A percentile compares a stretch with the other conserved stretches of the same genome.
phyloP scores from a whole-genome alignment of 352 stramenopile genomes.

The Pythium utonaiense region DNA sequence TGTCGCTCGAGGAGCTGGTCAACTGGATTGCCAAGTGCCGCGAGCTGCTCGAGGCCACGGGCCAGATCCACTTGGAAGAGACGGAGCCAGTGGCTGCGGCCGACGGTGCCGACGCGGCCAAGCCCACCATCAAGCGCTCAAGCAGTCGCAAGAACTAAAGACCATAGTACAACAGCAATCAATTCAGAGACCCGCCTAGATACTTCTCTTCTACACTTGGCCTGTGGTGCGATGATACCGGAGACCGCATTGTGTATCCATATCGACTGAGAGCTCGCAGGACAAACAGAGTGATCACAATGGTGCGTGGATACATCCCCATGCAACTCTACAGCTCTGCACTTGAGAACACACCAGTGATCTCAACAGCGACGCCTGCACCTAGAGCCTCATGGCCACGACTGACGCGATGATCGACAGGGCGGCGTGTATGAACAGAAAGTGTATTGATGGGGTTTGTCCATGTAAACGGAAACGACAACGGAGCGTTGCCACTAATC shows the following conservation, averaged over 20 bases:
- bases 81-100: conserved; percentile 7
- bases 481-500: background rate
- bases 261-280: no score
- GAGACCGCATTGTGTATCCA: no score
- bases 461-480: background rate
- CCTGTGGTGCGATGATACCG: no score
- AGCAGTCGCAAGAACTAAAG: conserved; percentile 68
- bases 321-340: no score
- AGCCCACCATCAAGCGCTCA: conserved; percentile 59
- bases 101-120: conserved; percentile 31
- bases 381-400: no score
- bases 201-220: no score
- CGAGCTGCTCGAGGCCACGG: conserved; percentile 85
- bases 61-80: conserved; percentile 59
- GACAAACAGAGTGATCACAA: no score
- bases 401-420: no score
- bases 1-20: conserved; percentile 92
- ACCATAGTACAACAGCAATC: background rate
- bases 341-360: no score
- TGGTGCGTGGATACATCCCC: no score
- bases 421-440: background rate
- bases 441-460: background rate
- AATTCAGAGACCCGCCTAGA: no score
- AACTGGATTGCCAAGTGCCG: conserved; percentile 85
- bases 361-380: no score